These are phyloP conservation scores for Antitrichia curtipendula DNA, from an alignment of 225 moss, liverwort and hornwort genomes.

Conservation along the genomic window DNA sequence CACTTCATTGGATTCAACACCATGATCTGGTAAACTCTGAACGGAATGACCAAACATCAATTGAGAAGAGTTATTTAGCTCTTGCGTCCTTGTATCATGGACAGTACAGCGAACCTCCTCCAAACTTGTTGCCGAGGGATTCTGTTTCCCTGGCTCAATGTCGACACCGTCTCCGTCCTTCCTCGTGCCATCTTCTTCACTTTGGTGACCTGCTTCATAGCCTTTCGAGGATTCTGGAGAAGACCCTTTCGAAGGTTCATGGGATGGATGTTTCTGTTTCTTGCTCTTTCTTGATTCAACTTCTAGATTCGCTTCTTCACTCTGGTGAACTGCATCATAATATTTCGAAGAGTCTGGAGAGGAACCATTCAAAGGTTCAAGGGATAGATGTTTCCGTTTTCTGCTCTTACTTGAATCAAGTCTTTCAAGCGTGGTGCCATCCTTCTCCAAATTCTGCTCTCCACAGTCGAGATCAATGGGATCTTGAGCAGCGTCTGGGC, in stretches of 20 bases:
- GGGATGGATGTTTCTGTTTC: not conserved
- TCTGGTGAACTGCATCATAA: not conserved
- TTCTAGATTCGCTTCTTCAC: not conserved
- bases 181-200: not conserved
- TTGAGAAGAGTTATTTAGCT: not conserved
- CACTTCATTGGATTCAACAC: not conserved
- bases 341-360: not conserved
- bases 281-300: not conserved
- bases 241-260: not conserved
- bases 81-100: not conserved
- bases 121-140: not conserved
- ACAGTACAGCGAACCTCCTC: not conserved
- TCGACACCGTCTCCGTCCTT: not conserved
- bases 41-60: not conserved
- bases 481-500: not conserved
- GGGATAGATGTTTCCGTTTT: not conserved
- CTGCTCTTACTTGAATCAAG: not conserved
- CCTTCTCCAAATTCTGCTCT: not conserved
- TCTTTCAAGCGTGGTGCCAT: not conserved
- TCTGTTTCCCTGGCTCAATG: not conserved
- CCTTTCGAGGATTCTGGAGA: not conserved
- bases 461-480: constrained; percentile 4
- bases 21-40: not conserved
- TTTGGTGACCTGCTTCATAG: not conserved
- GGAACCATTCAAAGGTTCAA: not conserved